Evolutionary conservation across 2,329 filamentous ascomycete genomes (phyloP), one percentile per base, ranked within the genome.

Genomic region (Amphichorda felina): DNA sequence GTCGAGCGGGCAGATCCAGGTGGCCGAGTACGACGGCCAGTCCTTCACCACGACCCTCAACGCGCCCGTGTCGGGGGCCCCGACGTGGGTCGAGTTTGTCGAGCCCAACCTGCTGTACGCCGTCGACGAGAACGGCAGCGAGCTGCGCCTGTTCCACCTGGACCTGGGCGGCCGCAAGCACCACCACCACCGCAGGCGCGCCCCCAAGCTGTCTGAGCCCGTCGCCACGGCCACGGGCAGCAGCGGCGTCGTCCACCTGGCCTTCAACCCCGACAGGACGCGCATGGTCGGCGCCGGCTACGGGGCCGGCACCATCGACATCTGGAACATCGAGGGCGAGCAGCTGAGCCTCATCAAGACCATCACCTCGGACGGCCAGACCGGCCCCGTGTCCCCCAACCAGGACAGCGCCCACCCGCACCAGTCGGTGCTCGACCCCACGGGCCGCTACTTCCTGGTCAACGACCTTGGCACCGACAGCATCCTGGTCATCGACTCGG

Each of bases 391-490:
- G 34, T 40, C 44, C 35, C 46, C 43, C n/a, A 50, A 53, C 24
- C 59, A 63, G 45, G 45, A 43, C 8, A 41, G 43, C 11, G 39
- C 59, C 27, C 56, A 63, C 36, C 62, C 68, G 18, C 68, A 72
- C 47, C 63, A 71, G 51, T 53, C 60, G 9, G 49, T 66, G 17
- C 53, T 64, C 8, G 66, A 72, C 41, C 65, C 65, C 7, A 60
- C 59, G 3, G 67, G 67, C 19, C 59, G 60, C 33, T 72, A 55
- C 54, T 67, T 68, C 44, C 54, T 61, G 37, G 55, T 68, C 36
- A 61, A 61, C 39, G 64, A 72, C 43, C 60, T 72, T 9, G 68
- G 66, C 40, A 62, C 59, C 22, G 65, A 72, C 50, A 47, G 51
- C n/a, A 43, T 72, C 24, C 43, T 66, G 25, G 44, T 71, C 36